Evolutionary conservation across 352 stramenopile genomes (phyloP).

Genomic region (Phytophthora chlamydospora): DNA sequence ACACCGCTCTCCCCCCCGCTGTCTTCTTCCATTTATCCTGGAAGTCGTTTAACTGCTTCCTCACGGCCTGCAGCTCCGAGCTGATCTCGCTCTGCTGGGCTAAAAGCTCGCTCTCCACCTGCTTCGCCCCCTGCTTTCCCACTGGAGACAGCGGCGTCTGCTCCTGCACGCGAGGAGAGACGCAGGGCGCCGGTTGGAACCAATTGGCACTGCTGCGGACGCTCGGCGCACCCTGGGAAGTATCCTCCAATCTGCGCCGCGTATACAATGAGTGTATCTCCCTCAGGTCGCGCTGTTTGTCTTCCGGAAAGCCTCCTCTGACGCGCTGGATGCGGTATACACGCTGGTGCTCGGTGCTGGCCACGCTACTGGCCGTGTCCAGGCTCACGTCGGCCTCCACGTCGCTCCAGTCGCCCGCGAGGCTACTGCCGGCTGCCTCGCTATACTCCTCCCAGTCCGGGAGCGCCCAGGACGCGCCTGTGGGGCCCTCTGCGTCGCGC

Average conservation of each 20-base stretch:
- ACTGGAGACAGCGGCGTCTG: constrained; percentile 11
- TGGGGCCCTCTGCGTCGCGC: constrained; percentile 3
- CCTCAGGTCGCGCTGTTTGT: constrained; percentile 26
- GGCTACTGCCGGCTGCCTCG: constrained; percentile 36
- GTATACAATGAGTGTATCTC: constrained; percentile 44
- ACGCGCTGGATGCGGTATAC: constrained; percentile 41
- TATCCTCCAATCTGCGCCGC: constrained; percentile 34
- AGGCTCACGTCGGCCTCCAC: constrained; percentile 41
- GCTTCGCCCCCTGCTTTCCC: constrained; percentile 3
- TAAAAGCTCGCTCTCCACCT: constrained; percentile 25
- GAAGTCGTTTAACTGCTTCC: constrained; percentile 52
- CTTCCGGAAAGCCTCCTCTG: constrained; percentile 13
- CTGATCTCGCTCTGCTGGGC: constrained; percentile 44
- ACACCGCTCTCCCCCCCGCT: constrained; percentile 7
- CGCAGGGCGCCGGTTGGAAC: constrained; percentile 23
- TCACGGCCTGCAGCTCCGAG: constrained; percentile 46
- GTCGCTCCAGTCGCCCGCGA: constrained; percentile 37
- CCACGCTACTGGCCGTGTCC: constrained; percentile 39
- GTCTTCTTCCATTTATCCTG: constrained; percentile 48
- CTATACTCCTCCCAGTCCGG: constrained; percentile 67
- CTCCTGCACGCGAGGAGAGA: constrained; percentile 17
- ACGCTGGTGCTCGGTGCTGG: constrained; percentile 46
- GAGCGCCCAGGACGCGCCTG: constrained; percentile 40
- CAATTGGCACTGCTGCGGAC: constrained; percentile 26
- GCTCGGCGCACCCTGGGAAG: constrained; percentile 4